phyloP scores from a whole-genome alignment of 2,329 filamentous ascomycete species.

The Aspergillus quadricinctus region DNA sequence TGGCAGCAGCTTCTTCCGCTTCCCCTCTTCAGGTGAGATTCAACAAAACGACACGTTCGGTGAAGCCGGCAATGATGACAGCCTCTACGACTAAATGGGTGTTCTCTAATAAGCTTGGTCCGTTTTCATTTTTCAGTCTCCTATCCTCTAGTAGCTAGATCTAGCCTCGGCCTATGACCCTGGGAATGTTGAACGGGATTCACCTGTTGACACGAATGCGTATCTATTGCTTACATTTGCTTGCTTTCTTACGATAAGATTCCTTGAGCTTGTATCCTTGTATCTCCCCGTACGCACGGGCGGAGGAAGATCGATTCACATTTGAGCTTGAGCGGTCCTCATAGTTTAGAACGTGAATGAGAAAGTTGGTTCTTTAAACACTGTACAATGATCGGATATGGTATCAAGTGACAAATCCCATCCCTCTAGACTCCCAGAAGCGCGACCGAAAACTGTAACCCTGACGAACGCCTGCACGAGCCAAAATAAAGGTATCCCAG shows the following conservation, averaged over 20 bases:
- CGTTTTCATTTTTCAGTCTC: slow-evolving; percentile 45
- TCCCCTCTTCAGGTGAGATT: slow-evolving; percentile 64
- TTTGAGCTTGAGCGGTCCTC: no score
- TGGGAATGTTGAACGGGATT: slow-evolving; percentile 11
- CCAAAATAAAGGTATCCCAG: no score
- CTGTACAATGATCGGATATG: neutral
- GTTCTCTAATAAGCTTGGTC: slow-evolving; percentile 15
- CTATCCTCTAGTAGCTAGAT: slow-evolving; percentile 24
- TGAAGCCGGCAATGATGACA: slow-evolving; percentile 88
- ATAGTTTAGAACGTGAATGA: no score
- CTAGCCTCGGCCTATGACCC: slow-evolving; percentile 17
- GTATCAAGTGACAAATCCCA: neutral
- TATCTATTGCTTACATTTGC: neutral
- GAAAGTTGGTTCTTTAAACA: neutral
- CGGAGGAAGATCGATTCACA: no score
- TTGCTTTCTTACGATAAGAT: neutral
- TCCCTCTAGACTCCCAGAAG: neutral
- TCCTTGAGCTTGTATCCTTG: neutral
- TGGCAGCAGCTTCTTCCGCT: slow-evolving; percentile 96
- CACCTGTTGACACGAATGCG: neutral
- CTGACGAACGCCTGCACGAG: neutral
- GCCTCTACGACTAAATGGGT: slow-evolving; percentile 80
- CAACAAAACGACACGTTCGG: slow-evolving; percentile 61
- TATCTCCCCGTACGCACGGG: neutral
- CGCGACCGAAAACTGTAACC: neutral